phyloP scores from a whole-genome alignment of 768 basidiomycete genomes.

The Leccinum sublutescens region DNA sequence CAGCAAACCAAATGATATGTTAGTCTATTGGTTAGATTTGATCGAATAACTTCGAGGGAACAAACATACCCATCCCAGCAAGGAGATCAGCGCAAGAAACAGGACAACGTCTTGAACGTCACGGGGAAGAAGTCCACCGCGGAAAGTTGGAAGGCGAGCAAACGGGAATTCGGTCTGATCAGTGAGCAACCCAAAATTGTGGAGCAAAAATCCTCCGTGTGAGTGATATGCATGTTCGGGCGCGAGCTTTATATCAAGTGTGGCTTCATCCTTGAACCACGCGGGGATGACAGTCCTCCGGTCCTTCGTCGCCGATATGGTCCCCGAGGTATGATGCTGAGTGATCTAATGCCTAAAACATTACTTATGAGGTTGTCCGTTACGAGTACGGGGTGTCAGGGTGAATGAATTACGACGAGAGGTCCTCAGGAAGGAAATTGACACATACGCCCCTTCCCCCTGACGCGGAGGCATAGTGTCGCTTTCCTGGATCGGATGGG shows the following conservation, averaged over 20 bases:
- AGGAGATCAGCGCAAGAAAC: background rate
- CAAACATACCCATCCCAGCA: background rate
- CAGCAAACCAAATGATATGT: background rate
- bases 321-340: background rate
- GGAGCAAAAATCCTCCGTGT: background rate
- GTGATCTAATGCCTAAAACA: background rate
- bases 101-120: background rate
- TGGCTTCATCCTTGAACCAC: conserved; percentile 17
- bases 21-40: background rate
- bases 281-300: background rate
- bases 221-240: background rate
- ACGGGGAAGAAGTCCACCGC: background rate
- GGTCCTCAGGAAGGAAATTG: background rate
- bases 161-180: background rate
- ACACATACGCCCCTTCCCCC: background rate
- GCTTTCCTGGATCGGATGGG: conserved; percentile 4
- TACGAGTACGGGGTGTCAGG: background rate
- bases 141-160: background rate
- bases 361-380: background rate
- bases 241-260: conserved; percentile 7
- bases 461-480: background rate
- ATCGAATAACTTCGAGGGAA: background rate
- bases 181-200: background rate
- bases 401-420: background rate
- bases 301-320: background rate